Evolutionary conservation across 176 grass and related monocot genomes (phyloP), one percentile per base, ranked within the genome.

Genomic region (Lolium perenne): DNA sequence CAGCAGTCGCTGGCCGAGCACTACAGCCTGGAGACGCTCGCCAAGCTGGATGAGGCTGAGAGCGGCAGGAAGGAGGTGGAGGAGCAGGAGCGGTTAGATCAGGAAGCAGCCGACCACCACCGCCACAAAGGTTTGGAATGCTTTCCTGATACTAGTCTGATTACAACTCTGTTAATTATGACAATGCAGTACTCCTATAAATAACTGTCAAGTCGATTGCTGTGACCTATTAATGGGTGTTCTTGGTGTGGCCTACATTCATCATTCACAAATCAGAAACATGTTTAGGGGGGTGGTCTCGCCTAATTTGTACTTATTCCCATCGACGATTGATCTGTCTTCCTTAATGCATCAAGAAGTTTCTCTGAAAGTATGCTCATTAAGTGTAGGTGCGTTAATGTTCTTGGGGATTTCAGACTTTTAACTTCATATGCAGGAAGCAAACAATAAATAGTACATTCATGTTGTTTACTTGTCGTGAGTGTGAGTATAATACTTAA

Each of bases 1-100:
- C 66, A 86, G 74, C 86, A 83, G 69, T 87, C 88, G 56, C 78
- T 88, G 4, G 69, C 85, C 12, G 85, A 90, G 82, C 88, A 88
- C 78, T 85, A 87, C 82, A 57, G 75, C 50, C 73, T 84, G 74
- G 88, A 88, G 6, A 88, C 91, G 10, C 75, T 60, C 56, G 75
- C 38, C 20, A 88, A 86, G 85, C 91, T 93, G 17, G 71, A 69
- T 8, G 49, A 88, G 43, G 85, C 85, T 18, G 85, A 86, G 81
- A 16, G 10, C 12, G 18, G 2, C 3, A 88, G 84, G 82, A 90
- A 83, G 80, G 72, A 71, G 70, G 6, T 76, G 1, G 82, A 88
- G 58, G 85, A 93, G 82, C 88, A 80, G 85, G 85, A 90, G 15
- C 89, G 83, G 2, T 80, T 93, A 4, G 78, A 90, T 90, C 88